phyloP scores from a whole-genome alignment of 2,329 filamentous ascomycete genomes.

The Trichoderma breve region DNA sequence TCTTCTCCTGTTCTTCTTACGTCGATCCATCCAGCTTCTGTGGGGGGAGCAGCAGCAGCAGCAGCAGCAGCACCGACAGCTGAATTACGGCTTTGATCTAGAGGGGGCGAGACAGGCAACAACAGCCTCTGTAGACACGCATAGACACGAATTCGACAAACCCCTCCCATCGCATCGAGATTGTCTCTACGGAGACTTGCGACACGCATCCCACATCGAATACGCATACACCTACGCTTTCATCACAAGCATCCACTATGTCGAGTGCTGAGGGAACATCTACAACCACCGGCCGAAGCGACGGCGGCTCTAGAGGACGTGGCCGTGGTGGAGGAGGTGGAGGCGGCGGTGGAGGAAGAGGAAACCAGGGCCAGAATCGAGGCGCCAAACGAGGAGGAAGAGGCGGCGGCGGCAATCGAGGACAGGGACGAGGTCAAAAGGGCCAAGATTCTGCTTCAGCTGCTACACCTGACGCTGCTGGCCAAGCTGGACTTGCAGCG shows the following conservation, averaged over 20 bases:
- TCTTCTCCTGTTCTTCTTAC: neutral
- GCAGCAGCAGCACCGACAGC: neutral
- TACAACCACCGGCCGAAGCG: slow-evolving; percentile 28
- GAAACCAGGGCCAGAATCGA: slow-evolving; percentile 31
- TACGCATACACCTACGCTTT: neutral
- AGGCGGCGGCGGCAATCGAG: slow-evolving; percentile 30
- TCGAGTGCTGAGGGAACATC: slow-evolving; percentile 1
- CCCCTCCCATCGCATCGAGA: neutral
- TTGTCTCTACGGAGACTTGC: neutral
- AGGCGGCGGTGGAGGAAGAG: slow-evolving; percentile 36
- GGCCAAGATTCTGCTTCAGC: slow-evolving; percentile 29
- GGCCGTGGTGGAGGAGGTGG: slow-evolving; percentile 45
- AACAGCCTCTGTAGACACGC: neutral
- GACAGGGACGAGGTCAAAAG: slow-evolving; percentile 33
- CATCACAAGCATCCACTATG: neutral
- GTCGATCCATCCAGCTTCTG: neutral
- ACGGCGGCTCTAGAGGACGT: slow-evolving; percentile 38
- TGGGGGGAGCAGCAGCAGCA: neutral
- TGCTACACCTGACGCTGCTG: slow-evolving; percentile 21
- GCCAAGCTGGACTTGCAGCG: slow-evolving; percentile 26
- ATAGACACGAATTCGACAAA: neutral
- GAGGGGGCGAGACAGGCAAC: neutral
- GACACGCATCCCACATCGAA: neutral
- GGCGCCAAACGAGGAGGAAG: slow-evolving; percentile 33
- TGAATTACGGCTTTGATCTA: neutral